Evolutionary conservation across 2,329 filamentous ascomycete genomes (phyloP).

Genomic region (Acrocalymma vagum): DNA sequence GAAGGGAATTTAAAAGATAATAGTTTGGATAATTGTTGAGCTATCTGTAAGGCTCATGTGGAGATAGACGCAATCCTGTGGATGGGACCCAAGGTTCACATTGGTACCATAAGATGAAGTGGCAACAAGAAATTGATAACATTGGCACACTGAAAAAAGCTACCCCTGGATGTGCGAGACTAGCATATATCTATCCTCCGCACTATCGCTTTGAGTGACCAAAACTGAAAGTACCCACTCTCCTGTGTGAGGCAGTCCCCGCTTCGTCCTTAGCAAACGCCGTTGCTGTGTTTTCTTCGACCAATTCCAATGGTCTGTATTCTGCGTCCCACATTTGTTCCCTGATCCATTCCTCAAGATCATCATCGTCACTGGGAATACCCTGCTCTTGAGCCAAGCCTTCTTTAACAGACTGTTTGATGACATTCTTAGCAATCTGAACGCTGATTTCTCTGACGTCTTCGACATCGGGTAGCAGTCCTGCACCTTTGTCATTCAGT

Average conservation of each 20-base stretch:
- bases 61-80: no score
- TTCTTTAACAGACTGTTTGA: constrained; percentile 74
- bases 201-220: no score
- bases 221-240: constrained; percentile 23
- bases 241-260: constrained; percentile 46
- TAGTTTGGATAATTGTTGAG: no score
- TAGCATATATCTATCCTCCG: no score
- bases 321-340: constrained; percentile 83
- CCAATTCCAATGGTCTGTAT: constrained; percentile 70
- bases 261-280: constrained; percentile 68
- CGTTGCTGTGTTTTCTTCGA: constrained; percentile 61
- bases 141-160: no score
- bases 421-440: constrained; percentile 77
- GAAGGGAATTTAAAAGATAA: no score
- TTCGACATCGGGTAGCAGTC: constrained; percentile 78
- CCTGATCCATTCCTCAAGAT: constrained; percentile 74
- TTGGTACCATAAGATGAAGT: no score
- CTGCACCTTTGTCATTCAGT: constrained; percentile 66
- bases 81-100: no score
- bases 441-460: constrained; percentile 80
- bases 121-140: no score
- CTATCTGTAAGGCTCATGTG: no score
- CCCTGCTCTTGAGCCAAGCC: constrained; percentile 69
- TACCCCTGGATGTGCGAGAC: no score
- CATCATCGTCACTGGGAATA: constrained; percentile 67